Evolutionary conservation across 306 rosid species (phyloP), one percentile per base, ranked within the genome.

Genomic region (Cyamopsis tetragonoloba): DNA sequence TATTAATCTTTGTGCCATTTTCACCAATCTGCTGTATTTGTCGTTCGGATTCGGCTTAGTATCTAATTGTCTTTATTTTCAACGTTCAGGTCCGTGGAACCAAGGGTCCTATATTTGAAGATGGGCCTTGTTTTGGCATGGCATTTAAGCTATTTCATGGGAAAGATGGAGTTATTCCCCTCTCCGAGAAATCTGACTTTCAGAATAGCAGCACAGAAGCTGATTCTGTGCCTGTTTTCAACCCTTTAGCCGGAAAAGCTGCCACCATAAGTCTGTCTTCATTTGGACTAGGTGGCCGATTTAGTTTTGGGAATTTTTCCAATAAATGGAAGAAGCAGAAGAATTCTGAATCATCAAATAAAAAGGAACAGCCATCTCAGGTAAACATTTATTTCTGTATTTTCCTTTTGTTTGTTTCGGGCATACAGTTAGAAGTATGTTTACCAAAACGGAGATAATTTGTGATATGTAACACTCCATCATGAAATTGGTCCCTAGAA

Each of bases 51-150:
- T 43, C 50, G 19, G 30, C 6, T 53, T 18, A 35, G 28, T 20
- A 34, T 37, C 51, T 7, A 15, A 42, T 61, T 46, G 43, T 66
- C 48, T 61, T 51, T 24, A 13, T 50, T 63, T 55, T 66, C 37
- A 17, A 28, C 50, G 22, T 49, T 46, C 68, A 80, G 88, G 78
- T 50, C 41, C 67, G 19, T 31, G 89, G 90, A 70, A 72, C 63
- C 27, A 86, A 67, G 73, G 96, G 92, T 80, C 97, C 97, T 17
- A 91, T 91, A 59, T 88, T 88, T 77, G 92, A 88, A 81, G 97
- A 91, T 75, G 92, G 87, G 64, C 87, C 89, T 8, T 67, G 75
- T 82, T 91, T 91, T 81, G 90, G 73, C 71, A 70, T 27, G 32
- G 87, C 96, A 13, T 91, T 88, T 79, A 84, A 84, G 72, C 83